These are phyloP conservation scores for Colletotrichum sp. DNA, from an alignment of 2,329 filamentous ascomycete species.

Conservation along the genomic window DNA sequence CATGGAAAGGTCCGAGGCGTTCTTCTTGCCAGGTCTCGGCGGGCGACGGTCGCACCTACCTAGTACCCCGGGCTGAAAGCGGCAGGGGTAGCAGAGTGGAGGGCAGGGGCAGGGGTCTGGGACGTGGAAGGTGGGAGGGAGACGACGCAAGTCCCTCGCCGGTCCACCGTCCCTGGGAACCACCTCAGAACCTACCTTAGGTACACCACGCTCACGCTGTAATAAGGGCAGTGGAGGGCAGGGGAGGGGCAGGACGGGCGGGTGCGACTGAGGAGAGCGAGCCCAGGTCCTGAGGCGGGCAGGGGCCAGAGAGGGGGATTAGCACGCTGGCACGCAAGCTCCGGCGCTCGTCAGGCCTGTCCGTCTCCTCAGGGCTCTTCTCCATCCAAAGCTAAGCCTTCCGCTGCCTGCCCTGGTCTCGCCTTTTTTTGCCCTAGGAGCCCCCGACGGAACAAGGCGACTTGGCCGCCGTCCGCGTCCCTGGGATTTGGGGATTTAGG, in stretches of 20 bases:
- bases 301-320: neutral
- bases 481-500: neutral
- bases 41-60: neutral
- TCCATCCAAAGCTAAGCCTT: neutral
- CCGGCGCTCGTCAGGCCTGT: neutral
- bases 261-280: neutral
- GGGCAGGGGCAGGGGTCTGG: neutral
- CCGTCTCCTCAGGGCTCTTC: neutral
- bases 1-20: constrained; percentile 2
- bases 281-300: neutral
- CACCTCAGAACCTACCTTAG: neutral
- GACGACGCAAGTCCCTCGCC: neutral
- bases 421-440: neutral
- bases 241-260: neutral
- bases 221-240: neutral
- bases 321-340: neutral
- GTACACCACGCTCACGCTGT: neutral
- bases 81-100: neutral
- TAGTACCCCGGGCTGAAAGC: constrained; percentile 17
- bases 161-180: neutral
- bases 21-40: constrained; percentile 4
- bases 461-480: neutral
- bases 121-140: neutral
- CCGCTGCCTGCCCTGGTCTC: neutral
- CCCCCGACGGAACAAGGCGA: neutral